Evolutionary conservation across 2,329 filamentous ascomycete genomes (phyloP), one percentile per base, ranked within the genome.

Genomic region (Pseudocercospora cruenta): DNA sequence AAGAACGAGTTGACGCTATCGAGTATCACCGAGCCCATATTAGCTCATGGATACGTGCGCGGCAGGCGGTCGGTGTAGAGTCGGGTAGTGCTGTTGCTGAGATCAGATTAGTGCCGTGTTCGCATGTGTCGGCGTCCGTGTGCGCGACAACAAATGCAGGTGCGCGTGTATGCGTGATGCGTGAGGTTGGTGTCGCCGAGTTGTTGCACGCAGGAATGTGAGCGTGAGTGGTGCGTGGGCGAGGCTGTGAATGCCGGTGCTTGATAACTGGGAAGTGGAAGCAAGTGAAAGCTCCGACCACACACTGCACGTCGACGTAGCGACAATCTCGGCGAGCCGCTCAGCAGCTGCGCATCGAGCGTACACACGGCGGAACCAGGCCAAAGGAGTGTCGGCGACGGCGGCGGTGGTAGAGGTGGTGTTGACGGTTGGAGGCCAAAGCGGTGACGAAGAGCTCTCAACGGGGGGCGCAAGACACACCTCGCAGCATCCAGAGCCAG

Each of bases 1-100:
- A 76, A 76, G 72, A 89, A 84, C 81, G 92, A 89, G 79, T 91
- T 86, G 81, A 89, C 88, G 82, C 89, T 89, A 83, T 94, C 92
- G 81, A 87, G 79, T 75, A 87, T 81, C 72, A 88, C 80, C 77
- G 86, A 86, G 82, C 85, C 85, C 86, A 88, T 88, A 78, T 82
- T 86, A 82, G 80, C 79, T 71, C 73, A 70, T 71, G 64, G 68
- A 69, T 60, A 58, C 62, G 60, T 62, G 55, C 63, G 58, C 57
- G 55, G 51, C 39, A 58, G 55, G 67, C 59, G 69, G 63, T 67
- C 63, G 68, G 61, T 59, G 19, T 60, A 45, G 58, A 62, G 61
- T 24, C 57, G 51, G 49, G 61, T n/a, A 31, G 53, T 28, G 61
- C 31, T 61, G 54, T 58, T 67, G 65, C 65, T 64, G 65, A 54